Base-by-base conservation (phyloP, 2,329 filamentous ascomycete species). In the Fragosphaeria purpurea region DNA sequence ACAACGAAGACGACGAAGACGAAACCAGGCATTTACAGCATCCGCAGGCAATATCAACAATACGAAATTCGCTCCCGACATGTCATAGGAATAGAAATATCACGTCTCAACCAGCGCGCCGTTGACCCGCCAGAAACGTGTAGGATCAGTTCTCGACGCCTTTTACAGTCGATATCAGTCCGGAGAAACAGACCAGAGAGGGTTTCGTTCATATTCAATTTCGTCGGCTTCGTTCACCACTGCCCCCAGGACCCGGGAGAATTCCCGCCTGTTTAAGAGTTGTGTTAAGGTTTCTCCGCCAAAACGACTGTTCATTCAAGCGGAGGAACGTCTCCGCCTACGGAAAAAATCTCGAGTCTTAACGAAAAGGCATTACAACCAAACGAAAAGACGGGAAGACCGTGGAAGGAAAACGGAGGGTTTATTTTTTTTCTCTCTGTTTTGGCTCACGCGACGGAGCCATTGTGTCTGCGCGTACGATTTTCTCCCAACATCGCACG, bases 21-120 rank as follows among this genome's bases (percentile, higher is more conserved):
- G 7, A 44, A 22, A 40, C 49, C 40, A 31, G 41, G 31, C 45
- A 12, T 30, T 13, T 41, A 30, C 47, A 45, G 32, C 46, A 39
- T 48, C 11, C n/a, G 43, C 46, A 51, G n/a, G 31, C 47, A 46
- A 41, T 46, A 51, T 37, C 50, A 46, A n/a, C 50, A 37, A 44
- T 44, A 47, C 9, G n/a, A n/a, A n/a, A n/a, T 22, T 3, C 22
- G 22, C 22, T 22, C 11, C 12, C 53, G 50, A 50, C 46, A 55
- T 55, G 53, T 55, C 44, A 41, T 53, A 55, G 43, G 48, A 55
- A 46, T 52, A 53, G 50, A 55, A 43, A 46, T 51, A 50, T 42
- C 38, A 47, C 41, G 41, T 22, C 22, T 22, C 22, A 22, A 22
- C 22, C 22, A 22, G 22, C 22, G 39, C 41, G 30, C 41, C 44